These are phyloP conservation scores for Quercus variabilis DNA, from an alignment of 306 rosid species.

Conservation along the genomic window DNA sequence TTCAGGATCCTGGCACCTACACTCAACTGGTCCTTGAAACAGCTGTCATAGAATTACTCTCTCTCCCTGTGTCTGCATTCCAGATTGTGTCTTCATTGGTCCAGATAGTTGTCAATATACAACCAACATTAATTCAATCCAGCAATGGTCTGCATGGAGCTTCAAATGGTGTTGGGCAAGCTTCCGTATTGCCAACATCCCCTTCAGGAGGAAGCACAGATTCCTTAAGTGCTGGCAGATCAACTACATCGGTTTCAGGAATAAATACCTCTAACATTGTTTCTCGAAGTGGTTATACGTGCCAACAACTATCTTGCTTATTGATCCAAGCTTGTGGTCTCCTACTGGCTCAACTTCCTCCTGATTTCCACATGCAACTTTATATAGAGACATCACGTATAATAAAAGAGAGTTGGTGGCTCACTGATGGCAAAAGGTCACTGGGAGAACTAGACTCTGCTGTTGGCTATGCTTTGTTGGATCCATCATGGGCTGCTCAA, in stretches of 20 bases:
- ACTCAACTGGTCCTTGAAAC: slow-evolving; percentile 97
- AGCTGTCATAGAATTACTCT: slow-evolving; percentile 87
- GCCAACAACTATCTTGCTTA: slow-evolving; percentile 91
- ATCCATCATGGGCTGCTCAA: slow-evolving; percentile 99
- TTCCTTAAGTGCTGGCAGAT: slow-evolving; percentile 85
- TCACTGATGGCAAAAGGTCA: slow-evolving; percentile 72
- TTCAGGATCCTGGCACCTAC: slow-evolving; percentile 99
- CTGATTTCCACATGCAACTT: slow-evolving; percentile 84
- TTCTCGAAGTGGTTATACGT: slow-evolving; percentile 91
- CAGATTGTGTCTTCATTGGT: slow-evolving; percentile 89
- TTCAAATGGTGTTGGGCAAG: slow-evolving; percentile 75
- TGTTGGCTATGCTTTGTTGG: slow-evolving; percentile 94
- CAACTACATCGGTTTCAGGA: slow-evolving; percentile 79
- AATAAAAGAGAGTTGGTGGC: slow-evolving; percentile 98
- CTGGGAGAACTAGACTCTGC: slow-evolving; percentile 88
- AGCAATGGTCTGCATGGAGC: slow-evolving; percentile 76
- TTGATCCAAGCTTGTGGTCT: slow-evolving; percentile 99
- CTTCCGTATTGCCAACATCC: slow-evolving; percentile 86
- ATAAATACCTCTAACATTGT: slow-evolving; percentile 84
- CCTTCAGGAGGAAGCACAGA: slow-evolving; percentile 99
- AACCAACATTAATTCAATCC: slow-evolving; percentile 85
- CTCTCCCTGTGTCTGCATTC: slow-evolving; percentile 84
- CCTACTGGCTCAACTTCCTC: slow-evolving; percentile 91
- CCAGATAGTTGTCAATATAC: slow-evolving; percentile 89
- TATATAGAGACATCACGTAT: slow-evolving; percentile 86